phyloP scores from a whole-genome alignment of 2,329 filamentous ascomycete genomes.

The Pseudophaeomoniella oleicola region DNA sequence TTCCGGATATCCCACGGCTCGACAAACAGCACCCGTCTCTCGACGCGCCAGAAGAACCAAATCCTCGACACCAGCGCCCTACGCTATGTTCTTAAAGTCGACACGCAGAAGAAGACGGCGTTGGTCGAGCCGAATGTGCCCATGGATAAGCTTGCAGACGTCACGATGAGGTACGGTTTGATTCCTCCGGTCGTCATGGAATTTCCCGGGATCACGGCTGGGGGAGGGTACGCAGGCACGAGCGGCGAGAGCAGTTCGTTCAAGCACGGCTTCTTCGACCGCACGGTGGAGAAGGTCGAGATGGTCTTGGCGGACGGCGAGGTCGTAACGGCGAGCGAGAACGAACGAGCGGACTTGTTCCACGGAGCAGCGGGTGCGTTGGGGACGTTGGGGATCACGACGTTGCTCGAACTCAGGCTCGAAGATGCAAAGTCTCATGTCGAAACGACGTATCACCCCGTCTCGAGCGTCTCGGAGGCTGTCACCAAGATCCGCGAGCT shows the following conservation, averaged over 20 bases:
- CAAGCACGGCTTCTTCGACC: conserved; percentile 51
- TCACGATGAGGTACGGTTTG: conserved; percentile 39
- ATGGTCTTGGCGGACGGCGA: conserved; percentile 47
- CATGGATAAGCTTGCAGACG: conserved; percentile 49
- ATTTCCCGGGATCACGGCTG: conserved; percentile 54
- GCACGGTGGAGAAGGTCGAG: conserved; percentile 47
- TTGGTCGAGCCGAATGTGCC: conserved; percentile 57
- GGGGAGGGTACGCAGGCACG: conserved; percentile 52
- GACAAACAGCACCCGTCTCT: conserved; percentile 37
- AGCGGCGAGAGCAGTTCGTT: conserved; percentile 55
- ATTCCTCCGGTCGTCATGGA: conserved; percentile 56
- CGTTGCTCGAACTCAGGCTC: conserved; percentile 44
- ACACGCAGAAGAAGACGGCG: conserved; percentile 37
- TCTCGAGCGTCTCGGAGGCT: conserved; percentile 33
- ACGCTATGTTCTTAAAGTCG: conserved; percentile 46
- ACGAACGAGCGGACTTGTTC: conserved; percentile 40
- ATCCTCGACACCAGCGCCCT: conserved; percentile 55
- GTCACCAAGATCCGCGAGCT: conserved; percentile 33
- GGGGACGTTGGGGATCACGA: conserved; percentile 47
- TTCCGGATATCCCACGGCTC: conserved; percentile 45
- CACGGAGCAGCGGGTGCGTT: conserved; percentile 43
- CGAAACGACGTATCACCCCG: conserved; percentile 45
- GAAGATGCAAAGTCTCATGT: conserved; percentile 41
- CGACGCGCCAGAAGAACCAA: conserved; percentile 30
- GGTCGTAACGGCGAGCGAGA: conserved; percentile 31